phyloP scores from a whole-genome alignment of 2,329 filamentous ascomycete genomes.

The Annulohypoxylon truncatum region DNA sequence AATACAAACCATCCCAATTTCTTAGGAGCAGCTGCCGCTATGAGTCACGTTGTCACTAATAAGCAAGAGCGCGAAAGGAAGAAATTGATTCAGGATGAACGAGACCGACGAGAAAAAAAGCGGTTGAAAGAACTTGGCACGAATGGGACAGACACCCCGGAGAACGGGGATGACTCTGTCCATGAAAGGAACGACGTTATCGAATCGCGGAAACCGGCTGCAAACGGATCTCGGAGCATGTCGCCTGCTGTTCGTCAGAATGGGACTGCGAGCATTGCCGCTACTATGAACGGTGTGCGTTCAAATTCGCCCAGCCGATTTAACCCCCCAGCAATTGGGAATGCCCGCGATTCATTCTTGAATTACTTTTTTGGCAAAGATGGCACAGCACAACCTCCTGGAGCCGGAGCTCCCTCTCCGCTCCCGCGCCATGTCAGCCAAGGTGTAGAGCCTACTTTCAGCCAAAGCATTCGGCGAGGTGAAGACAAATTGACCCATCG shows the following conservation, averaged over 20 bases:
- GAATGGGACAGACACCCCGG: constrained; percentile 78
- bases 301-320: constrained; percentile 72
- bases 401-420: constrained; percentile 54
- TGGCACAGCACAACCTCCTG: constrained; percentile 65
- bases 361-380: constrained; percentile 99
- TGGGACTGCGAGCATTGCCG: constrained; percentile 68
- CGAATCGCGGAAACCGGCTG: constrained; percentile 69
- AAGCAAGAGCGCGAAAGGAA: constrained; percentile 96
- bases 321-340: constrained; percentile 68
- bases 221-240: constrained; percentile 78
- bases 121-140: constrained; percentile 84
- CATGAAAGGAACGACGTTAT: constrained; percentile 67
- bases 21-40: constrained; percentile 93
- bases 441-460: constrained; percentile 81
- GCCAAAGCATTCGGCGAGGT: constrained; percentile 82
- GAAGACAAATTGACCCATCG: constrained; percentile 68
- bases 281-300: constrained; percentile 74
- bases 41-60: constrained; percentile 95
- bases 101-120: constrained; percentile 84
- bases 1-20: constrained; percentile 99
- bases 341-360: constrained; percentile 87
- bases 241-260: constrained; percentile 83
- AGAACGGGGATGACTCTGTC: constrained; percentile 72
- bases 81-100: constrained; percentile 81
- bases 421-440: constrained; percentile 78